phyloP scores from a whole-genome alignment of 306 rosid species.

The Trifolium dubium region DNA sequence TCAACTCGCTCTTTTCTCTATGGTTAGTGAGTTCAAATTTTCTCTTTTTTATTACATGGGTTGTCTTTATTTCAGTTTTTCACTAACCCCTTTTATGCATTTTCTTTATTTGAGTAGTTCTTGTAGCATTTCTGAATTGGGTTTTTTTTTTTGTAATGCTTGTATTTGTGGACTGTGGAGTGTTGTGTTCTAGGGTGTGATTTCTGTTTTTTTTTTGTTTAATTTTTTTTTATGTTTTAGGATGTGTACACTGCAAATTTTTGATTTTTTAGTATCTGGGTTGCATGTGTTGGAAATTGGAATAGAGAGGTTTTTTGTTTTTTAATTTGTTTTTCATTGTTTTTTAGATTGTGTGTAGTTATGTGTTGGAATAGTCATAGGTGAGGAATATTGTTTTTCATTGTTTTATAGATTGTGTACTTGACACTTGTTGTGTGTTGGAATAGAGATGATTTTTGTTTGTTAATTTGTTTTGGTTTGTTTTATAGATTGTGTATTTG shows the following conservation, averaged over 20 bases:
- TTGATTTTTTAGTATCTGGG: conserved; percentile 29
- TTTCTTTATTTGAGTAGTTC: conserved; percentile 30
- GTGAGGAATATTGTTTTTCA: no score
- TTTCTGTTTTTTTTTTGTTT: not conserved
- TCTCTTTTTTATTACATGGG: not conserved
- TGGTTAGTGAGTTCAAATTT: conserved; percentile 66
- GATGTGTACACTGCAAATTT: not conserved
- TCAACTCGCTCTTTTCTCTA: conserved; percentile 64
- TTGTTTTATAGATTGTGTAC: no score
- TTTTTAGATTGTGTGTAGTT: conserved; percentile 61
- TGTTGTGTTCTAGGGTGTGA: conserved; percentile 15
- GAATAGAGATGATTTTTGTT: conserved; percentile 3
- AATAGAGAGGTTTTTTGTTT: not conserved
- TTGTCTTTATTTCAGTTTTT: conserved; percentile 14
- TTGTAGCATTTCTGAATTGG: conserved; percentile 22
- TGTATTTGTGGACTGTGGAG: not conserved
- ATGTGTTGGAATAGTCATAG: no score
- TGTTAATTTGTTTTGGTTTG: conserved; percentile 38
- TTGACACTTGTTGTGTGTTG: no score
- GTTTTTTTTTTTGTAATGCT: not conserved
- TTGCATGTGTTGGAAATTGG: conserved; percentile 31
- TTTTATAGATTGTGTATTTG: conserved; percentile 73
- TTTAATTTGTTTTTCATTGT: conserved; percentile 38
- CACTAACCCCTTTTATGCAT: conserved; percentile 37
- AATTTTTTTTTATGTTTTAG: conserved; percentile 9